These are phyloP conservation scores for Epichloe sylvatica DNA, from an alignment of 2,329 filamentous ascomycete genomes.

Conservation along the genomic window DNA sequence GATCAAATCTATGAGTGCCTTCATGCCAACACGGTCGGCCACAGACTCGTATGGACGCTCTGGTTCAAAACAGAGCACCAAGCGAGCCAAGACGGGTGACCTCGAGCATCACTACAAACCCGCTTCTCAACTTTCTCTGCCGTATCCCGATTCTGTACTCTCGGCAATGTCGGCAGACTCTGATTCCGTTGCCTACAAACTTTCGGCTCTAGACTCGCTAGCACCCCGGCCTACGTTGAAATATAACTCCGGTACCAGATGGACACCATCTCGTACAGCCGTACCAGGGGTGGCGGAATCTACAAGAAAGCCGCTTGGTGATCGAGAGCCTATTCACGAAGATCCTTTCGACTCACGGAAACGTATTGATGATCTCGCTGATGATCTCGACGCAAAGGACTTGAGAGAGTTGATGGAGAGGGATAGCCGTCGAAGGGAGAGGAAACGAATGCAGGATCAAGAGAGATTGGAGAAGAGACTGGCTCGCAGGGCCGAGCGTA, in stretches of 20 bases:
- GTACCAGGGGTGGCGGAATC: slow-evolving; percentile 35
- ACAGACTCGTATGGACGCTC: slow-evolving; percentile 46
- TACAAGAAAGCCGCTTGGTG: slow-evolving; percentile 36
- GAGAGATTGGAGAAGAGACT: slow-evolving; percentile 53
- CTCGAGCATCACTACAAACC: slow-evolving; percentile 43
- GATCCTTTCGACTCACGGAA: slow-evolving; percentile 47
- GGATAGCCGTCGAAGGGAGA: slow-evolving; percentile 66
- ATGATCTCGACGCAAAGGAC: slow-evolving; percentile 72
- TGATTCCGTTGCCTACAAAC: slow-evolving; percentile 59
- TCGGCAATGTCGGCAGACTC: slow-evolving; percentile 64
- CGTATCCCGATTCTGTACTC: slow-evolving; percentile 57
- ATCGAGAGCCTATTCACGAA: slow-evolving; percentile 43
- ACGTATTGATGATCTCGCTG: slow-evolving; percentile 58
- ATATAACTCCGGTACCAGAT: slow-evolving; percentile 52
- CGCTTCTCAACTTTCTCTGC: slow-evolving; percentile 61
- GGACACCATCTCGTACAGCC: slow-evolving; percentile 31
- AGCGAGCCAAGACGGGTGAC: slow-evolving; percentile 44
- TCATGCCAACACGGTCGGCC: slow-evolving; percentile 49
- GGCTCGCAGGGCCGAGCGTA: slow-evolving; percentile 52
- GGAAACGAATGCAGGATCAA: slow-evolving; percentile 54
- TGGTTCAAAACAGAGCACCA: slow-evolving; percentile 50
- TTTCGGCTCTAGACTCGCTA: slow-evolving; percentile 68
- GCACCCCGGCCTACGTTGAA: slow-evolving; percentile 74
- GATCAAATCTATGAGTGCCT: slow-evolving; percentile 69
- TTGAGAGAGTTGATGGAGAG: slow-evolving; percentile 81